A percentile compares a stretch with the other conserved stretches of the same genome.
Evolutionary conservation across 129 eudicot genomes (phyloP).

Genomic region (Saposhnikovia divaricata): DNA sequence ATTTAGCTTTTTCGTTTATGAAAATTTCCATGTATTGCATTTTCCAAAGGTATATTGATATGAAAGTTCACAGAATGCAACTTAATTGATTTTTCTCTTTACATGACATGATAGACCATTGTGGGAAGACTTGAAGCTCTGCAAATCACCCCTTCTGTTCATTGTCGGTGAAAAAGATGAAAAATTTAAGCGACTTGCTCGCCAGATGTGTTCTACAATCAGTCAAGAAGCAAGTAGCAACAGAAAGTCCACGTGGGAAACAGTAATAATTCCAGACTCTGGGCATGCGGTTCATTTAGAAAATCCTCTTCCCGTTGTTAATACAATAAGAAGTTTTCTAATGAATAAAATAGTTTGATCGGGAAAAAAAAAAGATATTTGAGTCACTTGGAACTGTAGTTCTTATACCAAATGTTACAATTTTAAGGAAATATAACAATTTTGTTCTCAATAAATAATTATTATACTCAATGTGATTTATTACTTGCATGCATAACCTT

Average conservation of each 20-base stretch:
- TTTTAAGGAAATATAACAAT: neutral
- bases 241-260: constrained; percentile 15
- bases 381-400: neutral
- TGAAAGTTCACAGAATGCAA: neutral
- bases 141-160: constrained; percentile 40
- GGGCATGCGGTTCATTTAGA: constrained; percentile 97
- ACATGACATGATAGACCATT: constrained; percentile 40
- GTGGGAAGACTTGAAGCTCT: constrained; percentile 82
- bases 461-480: neutral
- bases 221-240: constrained; percentile 12
- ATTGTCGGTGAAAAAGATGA: constrained; percentile 73
- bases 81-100: neutral
- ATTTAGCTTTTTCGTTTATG: neutral
- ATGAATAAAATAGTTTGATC: constrained; percentile 22
- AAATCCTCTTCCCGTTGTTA: constrained; percentile 64
- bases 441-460: no score
- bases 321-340: constrained; percentile 38
- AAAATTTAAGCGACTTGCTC: constrained; percentile 60
- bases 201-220: constrained; percentile 38
- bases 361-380: neutral
- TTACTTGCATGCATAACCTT: neutral
- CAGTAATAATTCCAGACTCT: constrained; percentile 44
- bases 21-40: neutral
- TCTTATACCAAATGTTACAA: neutral
- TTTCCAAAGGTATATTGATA: neutral